Evolutionary conservation across 352 stramenopile genomes (phyloP).

Genomic region (Globisporangium rhizosaccharum): DNA sequence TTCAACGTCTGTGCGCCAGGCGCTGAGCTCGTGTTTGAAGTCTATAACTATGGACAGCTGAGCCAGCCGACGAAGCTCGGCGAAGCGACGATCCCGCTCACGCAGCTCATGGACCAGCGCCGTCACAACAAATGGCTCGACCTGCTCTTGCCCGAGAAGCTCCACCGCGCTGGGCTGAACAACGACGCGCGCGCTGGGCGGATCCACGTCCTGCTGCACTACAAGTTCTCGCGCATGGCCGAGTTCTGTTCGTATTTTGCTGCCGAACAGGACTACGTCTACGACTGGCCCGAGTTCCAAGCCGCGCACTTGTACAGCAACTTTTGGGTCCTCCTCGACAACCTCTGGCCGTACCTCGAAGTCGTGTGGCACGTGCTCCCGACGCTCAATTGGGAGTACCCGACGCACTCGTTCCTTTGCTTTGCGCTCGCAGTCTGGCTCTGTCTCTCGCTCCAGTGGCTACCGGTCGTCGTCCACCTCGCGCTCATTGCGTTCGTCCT

Average conservation of each 20-base stretch:
- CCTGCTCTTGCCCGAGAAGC: slow-evolving; percentile 68
- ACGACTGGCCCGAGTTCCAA: slow-evolving; percentile 80
- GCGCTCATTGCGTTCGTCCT: slow-evolving; percentile 75
- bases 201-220: slow-evolving; percentile 82
- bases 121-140: slow-evolving; percentile 87
- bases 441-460: slow-evolving; percentile 76
- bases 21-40: slow-evolving; percentile 75
- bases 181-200: slow-evolving; percentile 75
- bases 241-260: slow-evolving; percentile 82
- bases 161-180: slow-evolving; percentile 74
- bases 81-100: slow-evolving; percentile 68
- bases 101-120: slow-evolving; percentile 81
- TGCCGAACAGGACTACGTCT: slow-evolving; percentile 61
- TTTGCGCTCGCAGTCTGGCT: slow-evolving; percentile 82
- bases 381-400: slow-evolving; percentile 83
- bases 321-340: slow-evolving; percentile 82
- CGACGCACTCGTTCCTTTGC: slow-evolving; percentile 80
- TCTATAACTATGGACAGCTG: slow-evolving; percentile 83
- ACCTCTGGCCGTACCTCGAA: slow-evolving; percentile 81
- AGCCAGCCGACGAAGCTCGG: slow-evolving; percentile 79
- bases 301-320: slow-evolving; percentile 81
- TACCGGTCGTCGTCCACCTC: slow-evolving; percentile 74
- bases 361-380: slow-evolving; percentile 78
- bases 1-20: slow-evolving; percentile 84
- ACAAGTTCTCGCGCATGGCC: slow-evolving; percentile 83